Evolutionary conservation across 2,329 filamentous ascomycete genomes (phyloP), one percentile per base, ranked within the genome.

Genomic region (Botrytis paeoniae): DNA sequence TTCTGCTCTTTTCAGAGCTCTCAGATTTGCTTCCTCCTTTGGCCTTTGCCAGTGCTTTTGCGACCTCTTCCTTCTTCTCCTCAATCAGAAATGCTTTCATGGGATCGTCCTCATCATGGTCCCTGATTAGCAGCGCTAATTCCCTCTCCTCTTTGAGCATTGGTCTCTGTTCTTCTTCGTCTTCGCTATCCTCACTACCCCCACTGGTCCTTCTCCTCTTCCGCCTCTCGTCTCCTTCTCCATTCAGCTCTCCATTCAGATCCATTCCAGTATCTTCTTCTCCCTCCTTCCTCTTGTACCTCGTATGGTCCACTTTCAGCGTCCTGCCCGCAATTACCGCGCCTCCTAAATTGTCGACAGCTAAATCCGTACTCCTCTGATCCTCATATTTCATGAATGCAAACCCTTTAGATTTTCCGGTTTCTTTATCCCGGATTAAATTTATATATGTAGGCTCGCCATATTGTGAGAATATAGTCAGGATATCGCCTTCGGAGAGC

Each of bases 341-440:
- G 45, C 96, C 96, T 57, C 94, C 93, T 8, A 99, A 85, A 81
- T 99, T 99, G 83, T 99, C 96, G 16, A 99, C 97, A 0, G 97
- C 96, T 60, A 99, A 85, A 82, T 98, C 95, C 75, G 93, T 97
- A 83, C 95, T 98, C 78, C 95, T 88, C 85, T 99, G 96, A 82
- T 99, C 95, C 82, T 99, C 96, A 83, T 98, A 99, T 81, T 99
- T 99, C 73, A 99, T 87, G 87, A 97, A 99, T 4, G 92, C 94
- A 81, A 98, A 99, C 0, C 96, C 96, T 77, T 92, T 92, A 75
- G 93, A 97, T 83, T 97, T 98, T 75, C 96, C 96, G 0, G 95
- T 97, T 81, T 98, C 97, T 81, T 96, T 96, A 86, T 99, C 96
- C 80, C 96, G 93, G 65, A 92, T 91, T 20, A 99, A 89, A 79